These are phyloP conservation scores for Umbelopsis sp. DNA, from an alignment of 192 early-diverging fungal genomes.

Conservation along the genomic window DNA sequence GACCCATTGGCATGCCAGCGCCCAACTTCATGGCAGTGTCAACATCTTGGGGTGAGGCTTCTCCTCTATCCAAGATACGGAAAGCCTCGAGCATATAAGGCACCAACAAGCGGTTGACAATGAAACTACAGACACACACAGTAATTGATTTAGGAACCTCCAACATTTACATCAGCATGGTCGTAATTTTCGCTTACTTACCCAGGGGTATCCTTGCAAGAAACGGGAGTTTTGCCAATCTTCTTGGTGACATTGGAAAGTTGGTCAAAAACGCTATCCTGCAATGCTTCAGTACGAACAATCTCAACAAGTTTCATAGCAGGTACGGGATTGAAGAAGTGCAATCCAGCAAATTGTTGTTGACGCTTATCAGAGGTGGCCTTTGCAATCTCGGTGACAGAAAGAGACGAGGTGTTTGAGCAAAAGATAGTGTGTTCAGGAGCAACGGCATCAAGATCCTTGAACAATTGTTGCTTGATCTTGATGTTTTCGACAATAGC, in stretches of 20 bases:
- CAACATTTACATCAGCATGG: not conserved
- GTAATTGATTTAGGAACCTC: not conserved
- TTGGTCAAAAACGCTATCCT: constrained; percentile 60
- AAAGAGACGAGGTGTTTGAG: constrained; percentile 92
- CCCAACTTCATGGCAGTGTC: constrained; percentile 98
- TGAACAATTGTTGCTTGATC: constrained; percentile 85
- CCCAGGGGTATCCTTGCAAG: constrained; percentile 97
- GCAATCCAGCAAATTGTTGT: constrained; percentile 80
- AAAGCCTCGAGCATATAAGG: constrained; percentile 97
- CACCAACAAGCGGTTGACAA: constrained; percentile 94
- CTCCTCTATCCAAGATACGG: constrained; percentile 88
- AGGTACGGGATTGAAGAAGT: constrained; percentile 99
- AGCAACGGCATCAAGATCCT: constrained; percentile 67
- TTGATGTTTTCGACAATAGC: constrained; percentile 95
- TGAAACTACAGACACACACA: constrained; percentile 54
- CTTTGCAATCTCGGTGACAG: constrained; percentile 81
- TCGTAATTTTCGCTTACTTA: constrained; percentile 29
- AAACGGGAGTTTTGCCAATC: constrained; percentile 86
- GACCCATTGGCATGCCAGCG: constrained; percentile 96
- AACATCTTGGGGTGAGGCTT: constrained; percentile 82
- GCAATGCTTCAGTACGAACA: constrained; percentile 68
- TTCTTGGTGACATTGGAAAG: constrained; percentile 70
- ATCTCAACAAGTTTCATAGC: constrained; percentile 99
- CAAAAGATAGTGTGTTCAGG: constrained; percentile 77
- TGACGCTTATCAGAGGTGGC: constrained; percentile 50